Conservation (phyloP, 176 grass and related monocot genomes). For the Triticum urartu region DNA sequence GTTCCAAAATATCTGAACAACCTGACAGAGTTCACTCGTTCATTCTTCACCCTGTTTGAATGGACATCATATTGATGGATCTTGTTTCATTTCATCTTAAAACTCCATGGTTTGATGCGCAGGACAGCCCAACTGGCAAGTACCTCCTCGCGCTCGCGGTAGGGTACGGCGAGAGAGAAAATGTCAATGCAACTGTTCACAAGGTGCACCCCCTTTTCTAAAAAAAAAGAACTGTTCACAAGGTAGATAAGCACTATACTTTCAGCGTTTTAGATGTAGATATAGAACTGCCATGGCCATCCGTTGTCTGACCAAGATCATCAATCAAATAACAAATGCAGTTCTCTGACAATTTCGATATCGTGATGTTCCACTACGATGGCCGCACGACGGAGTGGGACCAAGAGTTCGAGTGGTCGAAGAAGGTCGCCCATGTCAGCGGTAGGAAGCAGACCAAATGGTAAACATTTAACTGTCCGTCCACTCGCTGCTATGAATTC, state of each 20-base stretch:
- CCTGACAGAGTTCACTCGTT: neutral
- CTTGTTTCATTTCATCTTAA: neutral
- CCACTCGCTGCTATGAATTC: no score
- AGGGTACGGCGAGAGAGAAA: neutral
- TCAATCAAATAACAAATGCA: no score
- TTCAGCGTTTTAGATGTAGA: no score
- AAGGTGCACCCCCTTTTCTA: no score
- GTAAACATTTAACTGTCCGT: neutral
- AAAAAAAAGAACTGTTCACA: conserved; percentile 11
- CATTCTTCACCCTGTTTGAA: neutral
- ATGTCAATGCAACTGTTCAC: conserved; percentile 17
- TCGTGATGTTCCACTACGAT: no score
- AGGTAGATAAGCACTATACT: neutral
- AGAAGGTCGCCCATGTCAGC: conserved; percentile 31
- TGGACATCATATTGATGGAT: neutral
- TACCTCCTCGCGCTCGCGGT: conserved; percentile 15
- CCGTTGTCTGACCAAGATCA: no score
- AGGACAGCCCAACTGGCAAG: conserved; percentile 11
- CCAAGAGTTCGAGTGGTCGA: conserved; percentile 34
- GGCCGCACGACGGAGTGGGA: conserved; percentile 22
- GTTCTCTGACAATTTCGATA: no score
- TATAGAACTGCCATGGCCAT: no score
- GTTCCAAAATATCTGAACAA: neutral
- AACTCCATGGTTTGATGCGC: neutral
- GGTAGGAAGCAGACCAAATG: conserved; percentile 39